Base-by-base conservation (phyloP, 139 green algal genomes). In the Coelastrella sp. region DNA sequence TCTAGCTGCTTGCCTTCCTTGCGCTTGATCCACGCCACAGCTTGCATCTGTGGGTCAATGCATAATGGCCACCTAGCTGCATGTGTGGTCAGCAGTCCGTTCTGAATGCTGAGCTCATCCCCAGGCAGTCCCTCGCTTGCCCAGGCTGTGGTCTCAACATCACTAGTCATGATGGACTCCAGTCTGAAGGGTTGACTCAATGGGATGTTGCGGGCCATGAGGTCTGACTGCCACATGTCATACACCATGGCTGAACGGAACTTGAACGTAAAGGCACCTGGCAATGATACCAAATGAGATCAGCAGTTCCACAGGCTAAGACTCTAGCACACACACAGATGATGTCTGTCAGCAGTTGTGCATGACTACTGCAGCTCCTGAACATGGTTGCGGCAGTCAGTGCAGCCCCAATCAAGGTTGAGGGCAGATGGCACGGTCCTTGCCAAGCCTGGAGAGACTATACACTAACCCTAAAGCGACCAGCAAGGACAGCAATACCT, bases 1-100 rank as follows among this genome's bases (percentile, higher is more conserved):
- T 97, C 96, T 80, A 99, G 94, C 84, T 95, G 92, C 89, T 96
- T 96, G 66, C 97, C 97, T 92, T 98, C 96, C 15, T 92, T 92
- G 58, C 22, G 93, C 93, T 98, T 98, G 94, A 99, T 98, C 97
- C 97, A 99, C 65, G 88, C 95, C 49, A 98, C 93, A 8, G 97
- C 97, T 92, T 97, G 95, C 95, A 97, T 97, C 91, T 94, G 92
- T 27, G 96, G 96, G 93, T 98, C 96, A 87, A 97, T 96, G 93
- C 97, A 96, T 11, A 98, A 93, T 66, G 94, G 94, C 96, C 96
- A 98, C 85, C 96, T 92, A 90, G 97, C 94, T 56, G 94, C 95
- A 89, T 96, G 96, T 59, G 94, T 96, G 5, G 96, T 92, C 87
- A 98, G 96, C 73, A 95, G 93, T 78, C 96, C 96, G 88, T 98